A percentile compares a stretch with the other conserved stretches of the same genome.
phyloP scores from a whole-genome alignment of 2,329 filamentous ascomycete species.

The Cytospora chrysosperma region DNA sequence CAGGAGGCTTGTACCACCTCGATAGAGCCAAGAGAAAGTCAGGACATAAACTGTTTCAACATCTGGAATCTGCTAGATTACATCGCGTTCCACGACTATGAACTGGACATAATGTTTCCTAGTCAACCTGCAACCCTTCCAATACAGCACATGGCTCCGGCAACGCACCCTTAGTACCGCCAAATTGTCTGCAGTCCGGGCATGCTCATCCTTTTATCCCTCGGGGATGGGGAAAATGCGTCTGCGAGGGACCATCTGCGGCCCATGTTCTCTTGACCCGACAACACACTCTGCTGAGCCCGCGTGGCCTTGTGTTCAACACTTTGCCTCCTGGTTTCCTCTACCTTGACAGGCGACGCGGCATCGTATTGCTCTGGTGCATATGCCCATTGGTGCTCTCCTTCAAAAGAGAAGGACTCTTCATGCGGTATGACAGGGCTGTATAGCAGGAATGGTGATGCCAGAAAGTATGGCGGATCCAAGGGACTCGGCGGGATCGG shows the following conservation, averaged over 20 bases:
- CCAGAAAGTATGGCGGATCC: conserved; percentile 11
- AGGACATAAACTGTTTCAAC: not conserved
- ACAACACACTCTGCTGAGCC: not conserved
- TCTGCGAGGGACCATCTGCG: conserved; percentile 24
- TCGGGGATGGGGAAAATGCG: conserved; percentile 13
- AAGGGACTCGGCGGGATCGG: conserved; percentile 11
- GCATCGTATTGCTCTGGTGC: not conserved
- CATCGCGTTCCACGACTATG: not conserved
- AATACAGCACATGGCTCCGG: conserved; percentile 12
- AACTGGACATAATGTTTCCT: not conserved
- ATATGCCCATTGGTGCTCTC: not conserved
- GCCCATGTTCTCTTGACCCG: conserved; percentile 2
- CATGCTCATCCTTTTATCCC: conserved; percentile 35
- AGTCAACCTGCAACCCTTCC: not conserved
- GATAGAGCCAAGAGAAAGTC: conserved; percentile 13
- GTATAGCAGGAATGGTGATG: not conserved
- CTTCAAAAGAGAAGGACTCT: not conserved
- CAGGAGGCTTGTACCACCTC: not conserved
- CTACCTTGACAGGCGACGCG: not conserved
- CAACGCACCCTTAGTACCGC: conserved; percentile 24
- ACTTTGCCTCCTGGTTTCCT: not conserved
- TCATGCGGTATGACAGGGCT: not conserved
- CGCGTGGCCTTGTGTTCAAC: not conserved
- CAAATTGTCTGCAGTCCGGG: conserved; percentile 33
- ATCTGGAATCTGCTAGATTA: not conserved